Percentiles rank a stretch among this genome's conserved stretches.
Conservation (phyloP, 768 basidiomycete species). For the Boletus subparvulus region DNA sequence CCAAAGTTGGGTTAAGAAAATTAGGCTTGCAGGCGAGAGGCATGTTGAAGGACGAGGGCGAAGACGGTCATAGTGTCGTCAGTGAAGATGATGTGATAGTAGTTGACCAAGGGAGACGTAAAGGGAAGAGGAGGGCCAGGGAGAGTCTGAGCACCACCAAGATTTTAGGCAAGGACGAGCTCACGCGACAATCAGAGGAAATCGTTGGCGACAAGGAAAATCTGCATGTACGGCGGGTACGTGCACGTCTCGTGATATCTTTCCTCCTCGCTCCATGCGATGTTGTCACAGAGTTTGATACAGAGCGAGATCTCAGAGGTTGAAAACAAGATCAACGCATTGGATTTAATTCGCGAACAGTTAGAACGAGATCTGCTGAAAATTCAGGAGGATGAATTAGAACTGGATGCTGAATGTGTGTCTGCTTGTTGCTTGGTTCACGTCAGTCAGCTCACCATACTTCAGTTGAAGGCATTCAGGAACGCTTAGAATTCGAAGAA, state of each 20-base stretch:
- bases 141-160: conserved; percentile 70
- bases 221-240: conserved; percentile 80
- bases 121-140: conserved; percentile 50
- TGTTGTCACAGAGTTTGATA: conserved; percentile 64
- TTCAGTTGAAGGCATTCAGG: conserved; percentile 85
- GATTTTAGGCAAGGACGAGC: conserved; percentile 78
- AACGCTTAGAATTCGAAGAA: conserved; percentile 75
- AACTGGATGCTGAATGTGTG: conserved; percentile 94
- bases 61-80: conserved; percentile 59
- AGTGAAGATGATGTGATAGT: conserved; percentile 78
- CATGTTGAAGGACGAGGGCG: conserved; percentile 50
- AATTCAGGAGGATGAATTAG: conserved; percentile 92
- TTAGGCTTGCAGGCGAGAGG: conserved; percentile 79
- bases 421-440: conserved; percentile 12
- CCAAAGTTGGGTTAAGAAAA: conserved; percentile 74
- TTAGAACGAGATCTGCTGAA: conserved; percentile 82
- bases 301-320: conserved; percentile 88
- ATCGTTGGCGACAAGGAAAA: conserved; percentile 93
- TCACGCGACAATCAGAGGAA: conserved; percentile 80
- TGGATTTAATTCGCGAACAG: conserved; percentile 77
- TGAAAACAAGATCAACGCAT: conserved; percentile 80
- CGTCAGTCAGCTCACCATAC: conserved; percentile 2
- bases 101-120: conserved; percentile 38
- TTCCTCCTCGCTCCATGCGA: conserved; percentile 6
- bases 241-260: conserved; percentile 8